phyloP scores from a whole-genome alignment of 2,329 filamentous ascomycete genomes.

The Apiospora sp. region DNA sequence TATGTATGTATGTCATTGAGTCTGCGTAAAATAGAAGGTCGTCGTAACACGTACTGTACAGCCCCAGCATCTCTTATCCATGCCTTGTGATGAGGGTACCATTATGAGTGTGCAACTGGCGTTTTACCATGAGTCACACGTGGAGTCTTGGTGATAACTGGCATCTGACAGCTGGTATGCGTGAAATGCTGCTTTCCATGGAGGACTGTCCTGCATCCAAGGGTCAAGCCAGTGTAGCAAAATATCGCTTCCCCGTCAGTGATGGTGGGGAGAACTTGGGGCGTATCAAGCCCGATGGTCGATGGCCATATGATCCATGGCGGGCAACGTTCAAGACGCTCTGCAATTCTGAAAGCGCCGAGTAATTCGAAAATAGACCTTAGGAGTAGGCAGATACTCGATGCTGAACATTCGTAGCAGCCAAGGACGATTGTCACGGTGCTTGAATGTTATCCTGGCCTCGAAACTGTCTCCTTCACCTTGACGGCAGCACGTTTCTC shows the following conservation, averaged over 20 bases:
- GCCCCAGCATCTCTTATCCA: not conserved
- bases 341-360: not conserved
- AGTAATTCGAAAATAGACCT: not conserved
- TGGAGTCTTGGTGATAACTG: not conserved
- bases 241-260: not conserved
- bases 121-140: not conserved
- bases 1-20: conserved; percentile 4
- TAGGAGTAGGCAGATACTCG: not conserved
- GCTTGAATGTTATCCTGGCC: not conserved
- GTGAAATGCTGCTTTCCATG: not conserved
- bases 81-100: not conserved
- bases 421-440: not conserved
- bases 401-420: not conserved
- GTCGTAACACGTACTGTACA: not conserved
- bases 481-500: conserved; percentile 64
- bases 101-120: not conserved
- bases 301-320: not conserved
- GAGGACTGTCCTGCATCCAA: not conserved
- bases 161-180: not conserved
- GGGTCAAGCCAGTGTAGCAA: not conserved
- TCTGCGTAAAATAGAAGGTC: not conserved
- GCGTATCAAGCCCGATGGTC: not conserved
- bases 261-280: not conserved
- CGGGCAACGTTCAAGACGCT: not conserved
- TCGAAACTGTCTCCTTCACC: conserved; percentile 47